Evolutionary conservation across 2,329 filamentous ascomycete genomes (phyloP), one percentile per base, ranked within the genome.

Genomic region (Lecanicillium sp.): DNA sequence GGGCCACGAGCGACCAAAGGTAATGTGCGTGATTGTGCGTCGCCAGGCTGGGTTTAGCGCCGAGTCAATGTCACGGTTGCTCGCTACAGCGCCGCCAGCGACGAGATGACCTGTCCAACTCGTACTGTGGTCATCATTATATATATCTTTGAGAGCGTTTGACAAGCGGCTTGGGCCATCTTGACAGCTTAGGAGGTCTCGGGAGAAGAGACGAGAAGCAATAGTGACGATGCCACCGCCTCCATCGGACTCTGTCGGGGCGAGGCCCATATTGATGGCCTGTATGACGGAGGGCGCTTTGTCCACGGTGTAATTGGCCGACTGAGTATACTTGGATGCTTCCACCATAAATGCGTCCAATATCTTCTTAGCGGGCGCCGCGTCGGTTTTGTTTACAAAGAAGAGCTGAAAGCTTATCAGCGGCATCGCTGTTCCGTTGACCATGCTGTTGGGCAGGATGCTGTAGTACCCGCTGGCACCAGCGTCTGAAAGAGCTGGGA

Each of bases 21-120:
- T 47, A 30, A 64, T 43, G 37, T 64, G 61, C n/a, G 53, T 49
- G n/a, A 59, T 42, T 9, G 63, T 53, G 17, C 58, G 55, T 19
- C 65, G 53, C 59, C 65, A 69, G 2, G 61, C 61, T 1, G 65
- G 62, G 42, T 65, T 64, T 4, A 63, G 46, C 1, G 64, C 60
- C 41, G 55, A 61, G 41, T 61, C 50, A 17, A 60, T 47, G 17
- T 50, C 53, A 7, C 44, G 41, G 20, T 46, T 52, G 4, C 18
- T n/a, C 7, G 36, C 36, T 6, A 43, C 41, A 10, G 36, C 36
- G 11, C 41, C 41, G 28, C 34, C 41, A 18, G 43, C 46, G 2
- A 46, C 50, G 15, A 49, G 20, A 28, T 47, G 45, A 27, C 46
- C 36, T 14, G 44, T 51, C 27, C 45, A 50, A 3, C 45, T 46